These are phyloP conservation scores for Microstroma glucosiphilum DNA, from an alignment of 1,284 basidiomycete species.

Conservation along the genomic window DNA sequence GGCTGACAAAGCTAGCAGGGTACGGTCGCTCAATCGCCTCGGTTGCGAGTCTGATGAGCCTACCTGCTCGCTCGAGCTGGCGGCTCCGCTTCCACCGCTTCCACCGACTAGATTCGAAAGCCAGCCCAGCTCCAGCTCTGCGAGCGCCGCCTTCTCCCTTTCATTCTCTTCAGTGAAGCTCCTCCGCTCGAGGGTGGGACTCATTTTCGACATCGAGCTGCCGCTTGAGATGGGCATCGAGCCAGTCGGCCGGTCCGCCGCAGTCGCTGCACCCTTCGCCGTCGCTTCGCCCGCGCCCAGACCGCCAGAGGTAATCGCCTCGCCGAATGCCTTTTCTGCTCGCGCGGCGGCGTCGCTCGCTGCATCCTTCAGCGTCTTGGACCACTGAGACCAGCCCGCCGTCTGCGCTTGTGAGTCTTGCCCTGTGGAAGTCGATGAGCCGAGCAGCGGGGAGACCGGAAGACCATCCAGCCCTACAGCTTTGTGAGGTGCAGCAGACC, in stretches of 20 bases:
- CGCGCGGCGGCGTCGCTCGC: neutral
- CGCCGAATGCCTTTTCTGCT: conserved; percentile 4
- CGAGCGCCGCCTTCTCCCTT: neutral
- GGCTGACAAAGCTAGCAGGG: neutral
- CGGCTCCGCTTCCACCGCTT: neutral
- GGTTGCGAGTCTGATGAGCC: neutral
- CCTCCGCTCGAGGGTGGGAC: neutral
- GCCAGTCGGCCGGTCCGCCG: neutral
- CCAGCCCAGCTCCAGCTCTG: conserved; percentile 3
- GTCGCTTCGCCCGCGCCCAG: neutral
- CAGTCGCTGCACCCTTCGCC: neutral
- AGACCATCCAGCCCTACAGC: neutral
- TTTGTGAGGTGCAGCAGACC: neutral
- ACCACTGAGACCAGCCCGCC: conserved; percentile 1
- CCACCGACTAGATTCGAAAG: neutral
- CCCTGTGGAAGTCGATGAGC: neutral
- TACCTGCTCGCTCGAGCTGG: neutral
- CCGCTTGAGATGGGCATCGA: neutral
- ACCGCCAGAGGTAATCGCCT: neutral
- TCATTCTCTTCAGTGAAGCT: neutral
- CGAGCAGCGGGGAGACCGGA: neutral
- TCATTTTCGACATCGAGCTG: neutral
- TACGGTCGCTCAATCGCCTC: neutral
- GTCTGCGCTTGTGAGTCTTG: neutral
- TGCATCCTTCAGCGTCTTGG: neutral